Base-by-base conservation (phyloP, 2,329 filamentous ascomycete genomes). In the Geoglossum cookeanum region DNA sequence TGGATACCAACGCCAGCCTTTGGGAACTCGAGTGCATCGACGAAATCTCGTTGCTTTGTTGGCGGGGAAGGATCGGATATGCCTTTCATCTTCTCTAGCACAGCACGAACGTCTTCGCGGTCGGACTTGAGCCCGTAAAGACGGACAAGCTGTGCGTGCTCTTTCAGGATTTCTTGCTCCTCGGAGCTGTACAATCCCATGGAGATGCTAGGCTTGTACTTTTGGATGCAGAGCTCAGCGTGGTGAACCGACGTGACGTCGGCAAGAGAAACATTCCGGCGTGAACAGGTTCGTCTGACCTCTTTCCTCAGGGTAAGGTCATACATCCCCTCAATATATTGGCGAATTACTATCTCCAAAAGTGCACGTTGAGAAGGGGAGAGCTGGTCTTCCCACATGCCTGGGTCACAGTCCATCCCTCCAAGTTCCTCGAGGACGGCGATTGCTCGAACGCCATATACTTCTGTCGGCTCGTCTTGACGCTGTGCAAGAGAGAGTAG, bases 1-100 rank as follows among this genome's bases (percentile, higher is more conserved):
- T 90, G 86, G 13, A 91, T 85, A n/a, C 88, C 88, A 32, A 84
- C 78, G 3, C 83, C 83, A 7, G 74, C 73, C 64, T 87, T 87
- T 4, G 86, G 85, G 58, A 91, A 91, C 67, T 92, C 87, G 1
- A 94, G 77, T 73, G 73, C 63, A 83, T 77, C 59, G 70, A 72
- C 33, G 71, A 73, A 61, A 63, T 58, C 52, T 7, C 60, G 57
- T 57, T 60, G 62, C 42, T 56, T 59, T 30, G 33, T n/a, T 35
- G 60, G 17, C 71, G 39, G 47, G 17, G 17, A 35, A 8, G 58
- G 58, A 2, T 53, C 55, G 2, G 44, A 44, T 27, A 59, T 15
- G 35, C 30, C 37, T 17, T 48, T 57, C 17, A 58, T 29, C 32
- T 49, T 57, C 3, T 58, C 57, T 8, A 27, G 13, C 17, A 54